Percentiles rank a stretch among this genome's conserved stretches.
Conservation (phyloP, 169 alveolate species). For the Plasmodium vivax region DNA sequence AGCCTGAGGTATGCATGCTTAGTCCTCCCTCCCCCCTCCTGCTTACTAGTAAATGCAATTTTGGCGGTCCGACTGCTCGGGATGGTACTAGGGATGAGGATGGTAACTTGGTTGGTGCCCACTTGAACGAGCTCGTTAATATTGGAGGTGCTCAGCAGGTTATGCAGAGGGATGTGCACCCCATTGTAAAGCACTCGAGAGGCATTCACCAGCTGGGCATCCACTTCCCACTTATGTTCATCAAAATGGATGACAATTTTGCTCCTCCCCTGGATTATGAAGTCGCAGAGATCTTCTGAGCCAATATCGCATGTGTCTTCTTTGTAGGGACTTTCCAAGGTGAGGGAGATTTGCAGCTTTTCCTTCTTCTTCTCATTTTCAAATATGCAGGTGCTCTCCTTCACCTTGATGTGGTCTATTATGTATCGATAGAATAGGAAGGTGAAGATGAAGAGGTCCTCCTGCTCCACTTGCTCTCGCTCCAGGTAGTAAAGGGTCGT, state of each 20-base stretch:
- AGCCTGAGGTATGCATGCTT: conserved; percentile 12
- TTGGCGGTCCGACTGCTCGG: conserved; percentile 14
- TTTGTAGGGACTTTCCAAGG: not conserved
- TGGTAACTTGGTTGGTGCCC: not conserved
- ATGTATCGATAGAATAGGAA: conserved; percentile 28
- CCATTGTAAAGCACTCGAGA: conserved; percentile 1
- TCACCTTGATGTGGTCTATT: not conserved
- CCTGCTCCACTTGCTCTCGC: not conserved
- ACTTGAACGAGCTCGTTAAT: not conserved
- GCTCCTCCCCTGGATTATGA: conserved; percentile 13
- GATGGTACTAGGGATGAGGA: conserved; percentile 7
- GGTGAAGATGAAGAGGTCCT: not conserved
- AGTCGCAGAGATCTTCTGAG: conserved; percentile 11
- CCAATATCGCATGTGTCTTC: conserved; percentile 7
- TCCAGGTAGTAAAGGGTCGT: conserved; percentile 18
- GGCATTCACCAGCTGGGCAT: not conserved
- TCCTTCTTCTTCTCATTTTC: conserved; percentile 2
- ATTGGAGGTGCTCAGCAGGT: conserved; percentile 8
- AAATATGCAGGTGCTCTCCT: not conserved
- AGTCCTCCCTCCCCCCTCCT: not conserved
- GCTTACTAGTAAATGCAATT: conserved; percentile 19
- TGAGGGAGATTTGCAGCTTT: not conserved
- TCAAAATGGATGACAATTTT: conserved; percentile 21
- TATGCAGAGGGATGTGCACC: not conserved
- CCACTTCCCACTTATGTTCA: conserved; percentile 2